Percentiles rank a stretch among this genome's conserved stretches.
Conservation (phyloP, 2,329 filamentous ascomycete species). For the Epichloe scottii region DNA sequence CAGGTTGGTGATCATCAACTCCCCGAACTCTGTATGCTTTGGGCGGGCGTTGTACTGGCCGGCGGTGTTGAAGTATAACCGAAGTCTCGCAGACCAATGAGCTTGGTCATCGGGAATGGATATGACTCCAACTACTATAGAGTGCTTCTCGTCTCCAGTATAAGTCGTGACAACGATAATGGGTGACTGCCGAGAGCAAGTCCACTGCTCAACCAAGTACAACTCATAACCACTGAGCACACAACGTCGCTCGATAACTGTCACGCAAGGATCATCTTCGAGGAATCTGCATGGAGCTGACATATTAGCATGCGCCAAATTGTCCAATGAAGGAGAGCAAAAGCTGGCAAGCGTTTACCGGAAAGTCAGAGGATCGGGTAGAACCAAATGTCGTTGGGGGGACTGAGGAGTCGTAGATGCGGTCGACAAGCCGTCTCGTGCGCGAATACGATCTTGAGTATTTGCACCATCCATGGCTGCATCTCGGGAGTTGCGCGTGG, state of each 20-base stretch:
- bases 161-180: slow-evolving; percentile 89
- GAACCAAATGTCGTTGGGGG: slow-evolving; percentile 35
- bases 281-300: slow-evolving; percentile 45
- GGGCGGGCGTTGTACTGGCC: slow-evolving; percentile 74
- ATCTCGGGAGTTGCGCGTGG: not conserved
- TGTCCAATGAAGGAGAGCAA: not conserved
- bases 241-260: slow-evolving; percentile 58
- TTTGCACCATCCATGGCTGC: slow-evolving; percentile 1
- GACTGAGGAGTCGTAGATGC: slow-evolving; percentile 12
- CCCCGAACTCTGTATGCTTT: slow-evolving; percentile 70
- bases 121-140: slow-evolving; percentile 67
- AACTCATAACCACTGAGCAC: slow-evolving; percentile 75
- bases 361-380: slow-evolving; percentile 46
- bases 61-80: slow-evolving; percentile 76
- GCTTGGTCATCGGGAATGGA: slow-evolving; percentile 70
- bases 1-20: slow-evolving; percentile 87
- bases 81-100: slow-evolving; percentile 66
- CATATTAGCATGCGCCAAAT: slow-evolving; percentile 3
- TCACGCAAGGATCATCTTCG: slow-evolving; percentile 69
- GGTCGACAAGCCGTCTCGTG: slow-evolving; percentile 7
- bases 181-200: slow-evolving; percentile 78
- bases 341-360: slow-evolving; percentile 24
- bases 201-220: slow-evolving; percentile 96
- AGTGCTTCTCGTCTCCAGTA: slow-evolving; percentile 72
- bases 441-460: not conserved